phyloP scores from a whole-genome alignment of 495 filamentous ascomycete species.

The Delitschia confertaspora region DNA sequence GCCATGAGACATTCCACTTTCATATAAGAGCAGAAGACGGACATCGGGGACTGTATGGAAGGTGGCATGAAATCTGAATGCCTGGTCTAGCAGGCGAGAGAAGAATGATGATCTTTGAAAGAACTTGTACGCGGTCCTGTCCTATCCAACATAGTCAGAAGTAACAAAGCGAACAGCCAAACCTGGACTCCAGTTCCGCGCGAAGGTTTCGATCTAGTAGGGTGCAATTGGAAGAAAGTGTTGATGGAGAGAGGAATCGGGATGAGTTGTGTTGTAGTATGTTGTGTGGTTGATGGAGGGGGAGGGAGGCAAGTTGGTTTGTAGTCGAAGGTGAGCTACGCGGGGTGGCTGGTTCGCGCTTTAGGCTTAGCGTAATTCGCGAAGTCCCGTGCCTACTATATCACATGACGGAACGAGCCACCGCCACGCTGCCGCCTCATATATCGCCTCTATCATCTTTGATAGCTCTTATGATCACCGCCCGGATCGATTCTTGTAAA shows the following conservation, averaged over 20 bases:
- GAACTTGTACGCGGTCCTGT: conserved; percentile 16
- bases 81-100: conserved; percentile 35
- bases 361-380: conserved; percentile 5
- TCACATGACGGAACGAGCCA: background rate
- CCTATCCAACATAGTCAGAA: conserved; percentile 24
- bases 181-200: conserved; percentile 11
- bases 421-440: conserved; percentile 3
- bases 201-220: background rate
- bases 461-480: too few species aligned
- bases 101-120: conserved; percentile 26
- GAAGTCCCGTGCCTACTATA: background rate
- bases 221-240: conserved; percentile 1
- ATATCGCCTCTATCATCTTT: too few species aligned
- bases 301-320: background rate
- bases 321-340: background rate
- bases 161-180: conserved; percentile 1
- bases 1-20: conserved; percentile 50
- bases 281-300: conserved; percentile 5
- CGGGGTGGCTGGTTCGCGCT: conserved; percentile 14
- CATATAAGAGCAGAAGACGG: conserved; percentile 44
- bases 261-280: conserved; percentile 10
- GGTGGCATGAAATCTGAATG: conserved; percentile 49
- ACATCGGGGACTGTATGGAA: conserved; percentile 57
- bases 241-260: conserved; percentile 8
- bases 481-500: background rate